These are phyloP conservation scores for Dryas octopetala DNA, from an alignment of 306 rosid species.

Conservation along the genomic window DNA sequence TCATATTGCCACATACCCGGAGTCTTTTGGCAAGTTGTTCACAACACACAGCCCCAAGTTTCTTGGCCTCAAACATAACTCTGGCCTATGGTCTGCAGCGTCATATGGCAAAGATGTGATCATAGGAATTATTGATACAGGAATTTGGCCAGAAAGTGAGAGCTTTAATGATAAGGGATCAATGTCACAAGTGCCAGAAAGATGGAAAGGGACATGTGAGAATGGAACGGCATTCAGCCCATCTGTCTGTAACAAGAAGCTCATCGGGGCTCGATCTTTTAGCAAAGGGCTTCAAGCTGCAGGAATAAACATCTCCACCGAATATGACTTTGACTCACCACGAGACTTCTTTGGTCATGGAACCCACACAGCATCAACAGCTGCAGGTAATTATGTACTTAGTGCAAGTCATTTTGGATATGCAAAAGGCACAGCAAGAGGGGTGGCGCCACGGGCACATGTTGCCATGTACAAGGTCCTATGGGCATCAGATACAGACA, in stretches of 20 bases:
- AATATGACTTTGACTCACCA: not conserved
- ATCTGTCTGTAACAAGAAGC: slow-evolving; percentile 27
- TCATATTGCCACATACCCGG: slow-evolving; percentile 4
- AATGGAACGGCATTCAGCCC: slow-evolving; percentile 14
- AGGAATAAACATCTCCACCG: not conserved
- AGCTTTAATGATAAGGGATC: slow-evolving; percentile 34
- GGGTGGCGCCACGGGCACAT: slow-evolving; percentile 19
- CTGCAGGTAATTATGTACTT: slow-evolving; percentile 17
- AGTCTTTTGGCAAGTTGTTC: slow-evolving; percentile 6
- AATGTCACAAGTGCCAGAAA: slow-evolving; percentile 13
- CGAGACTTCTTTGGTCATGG: slow-evolving; percentile 25
- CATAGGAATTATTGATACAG: slow-evolving; percentile 18
- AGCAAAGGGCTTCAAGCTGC: not conserved
- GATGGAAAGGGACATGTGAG: slow-evolving; percentile 31
- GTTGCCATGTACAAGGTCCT: slow-evolving; percentile 27
- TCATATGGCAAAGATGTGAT: slow-evolving; percentile 12
- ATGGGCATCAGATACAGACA: not conserved
- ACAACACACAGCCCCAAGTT: slow-evolving; percentile 23
- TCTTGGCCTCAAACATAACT: slow-evolving; percentile 6
- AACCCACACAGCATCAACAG: slow-evolving; percentile 26
- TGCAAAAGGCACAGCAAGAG: slow-evolving; percentile 22
- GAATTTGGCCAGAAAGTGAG: slow-evolving; percentile 32
- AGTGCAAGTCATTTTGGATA: slow-evolving; percentile 18
- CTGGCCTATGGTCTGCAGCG: slow-evolving; percentile 30
- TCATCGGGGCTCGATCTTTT: slow-evolving; percentile 25